A percentile compares a stretch with the other conserved stretches of the same genome.
Evolutionary conservation across 768 basidiomycete species (phyloP).

Genomic region (Lactarius hatsudake): DNA sequence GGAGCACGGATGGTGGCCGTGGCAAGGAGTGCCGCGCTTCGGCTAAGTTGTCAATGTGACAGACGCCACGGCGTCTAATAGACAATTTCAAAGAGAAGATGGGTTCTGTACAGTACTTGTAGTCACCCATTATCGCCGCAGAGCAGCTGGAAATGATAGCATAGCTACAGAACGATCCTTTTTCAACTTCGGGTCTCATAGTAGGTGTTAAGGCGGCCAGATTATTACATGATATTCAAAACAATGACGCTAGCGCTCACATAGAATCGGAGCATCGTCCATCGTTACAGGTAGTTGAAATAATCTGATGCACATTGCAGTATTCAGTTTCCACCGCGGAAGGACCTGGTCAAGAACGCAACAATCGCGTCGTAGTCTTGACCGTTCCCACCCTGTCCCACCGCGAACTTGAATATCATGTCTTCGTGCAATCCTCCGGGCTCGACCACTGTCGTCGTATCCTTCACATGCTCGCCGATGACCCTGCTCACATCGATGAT

Average conservation of each 20-base stretch:
- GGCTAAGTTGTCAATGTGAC: no score
- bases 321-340: background rate
- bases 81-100: background rate
- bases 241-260: background rate
- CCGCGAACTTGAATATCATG: slow-evolving; percentile 3
- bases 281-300: background rate
- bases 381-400: slow-evolving; percentile 8
- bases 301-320: background rate
- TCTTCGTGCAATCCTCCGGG: slow-evolving; percentile 4
- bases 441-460: slow-evolving; percentile 4
- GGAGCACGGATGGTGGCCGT: background rate
- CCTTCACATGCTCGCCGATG: slow-evolving; percentile 1
- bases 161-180: background rate
- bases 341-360: background rate
- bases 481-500: background rate
- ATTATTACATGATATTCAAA: background rate
- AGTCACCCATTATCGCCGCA: background rate
- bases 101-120: background rate
- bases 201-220: no score
- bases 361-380: slow-evolving; percentile 1
- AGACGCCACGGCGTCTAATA: background rate
- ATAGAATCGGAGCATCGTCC: background rate
- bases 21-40: no score
- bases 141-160: background rate
- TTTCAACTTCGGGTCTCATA: background rate